Evolutionary conservation across 2,329 filamentous ascomycete genomes (phyloP).

Genomic region (Fusarium pseudonygamai): DNA sequence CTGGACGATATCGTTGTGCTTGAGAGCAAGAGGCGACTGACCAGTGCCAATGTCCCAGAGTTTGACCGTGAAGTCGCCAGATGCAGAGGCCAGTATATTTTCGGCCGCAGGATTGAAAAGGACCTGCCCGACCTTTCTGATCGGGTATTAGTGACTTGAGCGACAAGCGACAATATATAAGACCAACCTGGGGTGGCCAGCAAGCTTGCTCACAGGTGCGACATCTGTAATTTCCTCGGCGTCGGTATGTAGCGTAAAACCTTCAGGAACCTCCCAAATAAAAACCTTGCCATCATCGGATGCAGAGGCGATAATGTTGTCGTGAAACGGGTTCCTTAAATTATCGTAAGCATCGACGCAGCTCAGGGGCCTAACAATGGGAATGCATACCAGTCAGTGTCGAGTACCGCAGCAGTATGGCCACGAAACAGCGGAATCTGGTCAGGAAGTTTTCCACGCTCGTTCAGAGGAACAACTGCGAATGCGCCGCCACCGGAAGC

Average conservation of each 20-base stretch:
- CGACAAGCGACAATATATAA: neutral
- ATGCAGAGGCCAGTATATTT: slow-evolving; percentile 93
- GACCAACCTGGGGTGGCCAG: slow-evolving; percentile 83
- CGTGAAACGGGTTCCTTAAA: slow-evolving; percentile 91
- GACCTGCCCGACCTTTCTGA: slow-evolving; percentile 97
- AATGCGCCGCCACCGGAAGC: slow-evolving; percentile 95
- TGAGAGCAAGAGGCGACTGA: slow-evolving; percentile 77
- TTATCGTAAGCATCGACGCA: slow-evolving; percentile 22
- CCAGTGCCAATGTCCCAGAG: slow-evolving; percentile 92
- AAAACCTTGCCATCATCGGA: slow-evolving; percentile 98
- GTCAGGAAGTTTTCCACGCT: slow-evolving; percentile 91
- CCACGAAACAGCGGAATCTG: slow-evolving; percentile 94
- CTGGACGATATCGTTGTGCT: slow-evolving; percentile 92
- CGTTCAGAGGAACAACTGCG: slow-evolving; percentile 89
- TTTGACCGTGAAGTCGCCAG: slow-evolving; percentile 94
- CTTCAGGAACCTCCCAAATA: slow-evolving; percentile 92
- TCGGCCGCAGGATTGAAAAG: slow-evolving; percentile 97
- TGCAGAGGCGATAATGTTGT: slow-evolving; percentile 88
- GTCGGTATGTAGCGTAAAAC: slow-evolving; percentile 86
- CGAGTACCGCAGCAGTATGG: slow-evolving; percentile 93
- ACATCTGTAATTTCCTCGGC: slow-evolving; percentile 86
- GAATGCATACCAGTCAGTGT: slow-evolving; percentile 87
- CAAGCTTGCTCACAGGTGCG: slow-evolving; percentile 80
- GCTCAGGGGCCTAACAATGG: slow-evolving; percentile 15
- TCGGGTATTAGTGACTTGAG: slow-evolving; percentile 25